These are phyloP conservation scores for Botrytis tulipae DNA, from an alignment of 2,329 filamentous ascomycete species.

Conservation along the genomic window DNA sequence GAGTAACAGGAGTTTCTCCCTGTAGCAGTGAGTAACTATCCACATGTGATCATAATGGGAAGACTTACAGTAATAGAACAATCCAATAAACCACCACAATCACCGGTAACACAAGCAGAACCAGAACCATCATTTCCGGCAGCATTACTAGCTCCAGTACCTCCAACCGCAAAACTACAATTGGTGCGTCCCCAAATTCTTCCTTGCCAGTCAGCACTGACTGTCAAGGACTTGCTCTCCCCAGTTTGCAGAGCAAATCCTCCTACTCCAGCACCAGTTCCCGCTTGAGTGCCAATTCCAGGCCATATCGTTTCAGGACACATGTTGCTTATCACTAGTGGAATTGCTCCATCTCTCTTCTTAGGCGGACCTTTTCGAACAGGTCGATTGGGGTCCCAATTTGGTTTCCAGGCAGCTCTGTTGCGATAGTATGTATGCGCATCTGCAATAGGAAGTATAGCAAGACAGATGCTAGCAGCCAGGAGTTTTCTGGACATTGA, in stretches of 20 bases:
- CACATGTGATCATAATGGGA: not conserved
- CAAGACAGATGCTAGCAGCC: slow-evolving; percentile 24
- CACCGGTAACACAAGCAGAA: slow-evolving; percentile 68
- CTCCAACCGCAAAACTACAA: slow-evolving; percentile 69
- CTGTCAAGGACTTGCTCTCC: slow-evolving; percentile 58
- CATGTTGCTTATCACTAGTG: slow-evolving; percentile 68
- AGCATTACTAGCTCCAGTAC: slow-evolving; percentile 50
- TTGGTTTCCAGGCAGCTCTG: slow-evolving; percentile 14
- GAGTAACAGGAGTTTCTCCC: slow-evolving; percentile 71
- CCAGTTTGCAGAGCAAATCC: slow-evolving; percentile 67
- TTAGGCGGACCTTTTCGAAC: slow-evolving; percentile 33
- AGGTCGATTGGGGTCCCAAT: slow-evolving; percentile 25
- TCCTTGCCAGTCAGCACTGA: slow-evolving; percentile 75
- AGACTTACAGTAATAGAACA: slow-evolving; percentile 65
- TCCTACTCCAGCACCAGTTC: slow-evolving; percentile 62
- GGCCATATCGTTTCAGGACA: slow-evolving; percentile 74
- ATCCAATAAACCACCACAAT: slow-evolving; percentile 69
- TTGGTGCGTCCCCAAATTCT: slow-evolving; percentile 82
- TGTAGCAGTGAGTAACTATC: slow-evolving; percentile 39
- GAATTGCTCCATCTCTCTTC: slow-evolving; percentile 45
- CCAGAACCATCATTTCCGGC: slow-evolving; percentile 44
- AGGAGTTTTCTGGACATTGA: slow-evolving; percentile 20
- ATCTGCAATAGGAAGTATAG: slow-evolving; percentile 24
- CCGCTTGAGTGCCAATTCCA: slow-evolving; percentile 70
- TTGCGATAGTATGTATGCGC: slow-evolving; percentile 22